Evolutionary conservation across 2,329 filamentous ascomycete species (phyloP), one percentile per base, ranked within the genome.

Genomic region (Phialemoniopsis sp.): DNA sequence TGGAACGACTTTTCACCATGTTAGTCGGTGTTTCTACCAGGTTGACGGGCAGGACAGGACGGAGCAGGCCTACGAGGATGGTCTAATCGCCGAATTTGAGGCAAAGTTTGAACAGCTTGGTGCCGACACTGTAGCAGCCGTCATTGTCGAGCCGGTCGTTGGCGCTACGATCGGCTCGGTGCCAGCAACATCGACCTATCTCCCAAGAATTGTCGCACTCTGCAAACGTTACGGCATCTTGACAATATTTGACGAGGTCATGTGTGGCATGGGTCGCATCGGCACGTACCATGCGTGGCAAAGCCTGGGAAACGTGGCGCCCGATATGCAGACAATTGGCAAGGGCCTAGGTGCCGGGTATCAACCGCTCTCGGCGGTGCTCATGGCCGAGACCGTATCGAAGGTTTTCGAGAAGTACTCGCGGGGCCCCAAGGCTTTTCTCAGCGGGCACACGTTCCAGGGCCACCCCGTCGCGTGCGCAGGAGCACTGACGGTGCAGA

Each of bases 111-210:
- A 73, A 42, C 60, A 69, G 2, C 54, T 87, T 1, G 85, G 83
- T 0, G 74, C 83, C 0, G 68, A 79, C 0, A 84, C 68, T 0
- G 81, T 89, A 1, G 82, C 79, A 38, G 85, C 81, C 1, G 88
- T 90, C 51, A 70, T 89, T 18, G 80, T 82, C 2, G 86, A 90
- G 58, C 81, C 85, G 0, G 72, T 90, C 2, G 83, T 85, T 13
- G 85, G 86, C 3, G 82, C 85, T 28, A 80, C 84, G 69, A 60
- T 89, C 1, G 87, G 85, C 0, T 88, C 82, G 50, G 79, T 87
- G 1, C 73, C 81, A 1, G 67, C 82, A 0, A 70, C 82, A 0
- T 64, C 68, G 0, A 85, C 85, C 0, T 93, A 93, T 48, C 78
- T 90, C 36, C 62, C 68, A 37, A 84, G 82, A 1, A 78, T 91